phyloP scores from a whole-genome alignment of 192 early-diverging fungal genomes.

The Umbelopsis sp. region DNA sequence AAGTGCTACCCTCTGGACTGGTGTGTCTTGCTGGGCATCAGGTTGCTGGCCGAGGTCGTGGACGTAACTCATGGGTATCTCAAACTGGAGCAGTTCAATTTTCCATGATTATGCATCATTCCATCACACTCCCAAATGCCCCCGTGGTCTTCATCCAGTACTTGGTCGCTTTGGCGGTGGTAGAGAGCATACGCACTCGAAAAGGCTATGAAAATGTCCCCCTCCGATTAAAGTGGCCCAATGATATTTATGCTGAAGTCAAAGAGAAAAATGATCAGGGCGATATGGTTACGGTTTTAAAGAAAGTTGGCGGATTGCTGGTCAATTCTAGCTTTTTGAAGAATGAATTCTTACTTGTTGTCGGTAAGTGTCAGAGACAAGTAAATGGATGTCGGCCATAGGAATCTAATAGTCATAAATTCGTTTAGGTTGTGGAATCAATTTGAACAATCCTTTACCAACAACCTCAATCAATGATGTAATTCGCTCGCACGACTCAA shows the following conservation, averaged over 20 bases:
- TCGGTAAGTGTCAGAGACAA: slow-evolving; percentile 57
- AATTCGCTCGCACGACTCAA: slow-evolving; percentile 61
- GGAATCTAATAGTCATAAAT: background rate
- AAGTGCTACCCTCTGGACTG: slow-evolving; percentile 74
- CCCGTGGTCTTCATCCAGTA: slow-evolving; percentile 95
- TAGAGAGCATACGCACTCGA: slow-evolving; percentile 69
- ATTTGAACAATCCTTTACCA: slow-evolving; percentile 81
- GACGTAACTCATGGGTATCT: slow-evolving; percentile 94
- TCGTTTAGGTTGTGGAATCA: slow-evolving; percentile 77
- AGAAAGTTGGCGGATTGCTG: slow-evolving; percentile 87
- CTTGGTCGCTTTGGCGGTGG: slow-evolving; percentile 82
- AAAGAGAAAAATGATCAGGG: slow-evolving; percentile 39
- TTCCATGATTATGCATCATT: slow-evolving; percentile 78
- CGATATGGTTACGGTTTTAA: slow-evolving; percentile 49
- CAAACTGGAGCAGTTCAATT: slow-evolving; percentile 90
- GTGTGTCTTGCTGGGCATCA: slow-evolving; percentile 84
- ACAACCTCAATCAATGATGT: slow-evolving; percentile 88
- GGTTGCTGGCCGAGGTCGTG: slow-evolving; percentile 83
- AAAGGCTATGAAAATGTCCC: slow-evolving; percentile 81
- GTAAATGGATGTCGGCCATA: background rate
- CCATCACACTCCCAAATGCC: slow-evolving; percentile 47
- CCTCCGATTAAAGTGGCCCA: slow-evolving; percentile 96
- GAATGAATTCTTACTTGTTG: slow-evolving; percentile 77
- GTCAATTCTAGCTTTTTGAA: slow-evolving; percentile 78
- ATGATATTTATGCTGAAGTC: slow-evolving; percentile 87